Base-by-base conservation (phyloP, 2,329 filamentous ascomycete species). In the Exophiala sideris region DNA sequence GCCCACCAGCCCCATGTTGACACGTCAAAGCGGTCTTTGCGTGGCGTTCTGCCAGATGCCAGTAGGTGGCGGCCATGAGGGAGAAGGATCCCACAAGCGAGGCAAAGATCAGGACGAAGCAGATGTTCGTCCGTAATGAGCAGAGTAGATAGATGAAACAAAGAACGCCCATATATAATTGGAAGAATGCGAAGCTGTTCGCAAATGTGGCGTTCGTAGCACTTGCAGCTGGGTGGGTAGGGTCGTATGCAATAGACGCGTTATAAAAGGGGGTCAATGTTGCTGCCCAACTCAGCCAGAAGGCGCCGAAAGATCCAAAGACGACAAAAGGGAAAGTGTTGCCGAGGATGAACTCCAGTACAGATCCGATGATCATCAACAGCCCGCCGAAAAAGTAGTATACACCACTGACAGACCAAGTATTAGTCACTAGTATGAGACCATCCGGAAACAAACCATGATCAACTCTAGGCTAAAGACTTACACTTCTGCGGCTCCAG, bases 71-170 rank as follows among this genome's bases (percentile, higher is more conserved):
- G 0, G 84, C 77, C 32, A 89, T 11, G 36, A 40, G 36, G 7
- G 14, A 40, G n/a, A 40, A 11, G 14, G 36, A 10, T 40, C 11
- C 8, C 6, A 12, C 36, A 14, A 40, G 36, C 10, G 74, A 75
- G 57, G 84, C 65, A 73, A 90, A 89, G 68, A 89, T 85, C 50
- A 82, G 60, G 60, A 87, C 79, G 69, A 89, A 88, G 66, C 82
- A 77, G 5, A 88, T 47, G 67, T 90, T 90, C 24, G 85, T 89
- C 40, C 87, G 82, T 12, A 89, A 72, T 0, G 86, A 79, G 70
- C 83, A 86, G 65, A 90, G 73, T 42, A 88, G 71, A 72, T 82
- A 89, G 62, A 89, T 67, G 58, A 87, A 68, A 66, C 79, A 83
- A 18, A 89, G 71, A 11, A 88, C 54, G 2, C 73, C 82, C 84